Evolutionary conservation across 2,329 filamentous ascomycete genomes (phyloP).

Genomic region (Coleophoma crateriformis): DNA sequence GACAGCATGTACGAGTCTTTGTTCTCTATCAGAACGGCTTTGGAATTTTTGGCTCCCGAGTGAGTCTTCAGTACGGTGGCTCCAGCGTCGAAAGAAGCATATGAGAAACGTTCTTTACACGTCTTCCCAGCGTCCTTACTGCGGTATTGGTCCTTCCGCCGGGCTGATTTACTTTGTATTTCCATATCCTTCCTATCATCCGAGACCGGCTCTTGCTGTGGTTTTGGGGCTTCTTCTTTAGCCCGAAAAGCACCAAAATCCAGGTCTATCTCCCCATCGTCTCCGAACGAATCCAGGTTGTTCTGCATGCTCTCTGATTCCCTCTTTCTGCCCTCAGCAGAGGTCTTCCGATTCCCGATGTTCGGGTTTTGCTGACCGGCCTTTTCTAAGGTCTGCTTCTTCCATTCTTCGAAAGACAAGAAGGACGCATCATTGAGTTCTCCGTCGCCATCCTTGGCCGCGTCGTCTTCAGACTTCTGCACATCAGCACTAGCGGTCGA

Average conservation of each 20-base stretch:
- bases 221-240: conserved; percentile 7
- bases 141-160: conserved; percentile 37
- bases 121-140: conserved; percentile 95
- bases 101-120: conserved; percentile 96
- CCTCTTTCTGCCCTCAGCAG: conserved; percentile 40
- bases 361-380: conserved; percentile 73
- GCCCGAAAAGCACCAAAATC: conserved; percentile 61
- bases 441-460: conserved; percentile 10
- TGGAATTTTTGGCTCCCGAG: conserved; percentile 77
- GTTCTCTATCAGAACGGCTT: conserved; percentile 87
- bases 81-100: conserved; percentile 94
- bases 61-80: conserved; percentile 92
- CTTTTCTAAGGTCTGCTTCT: conserved; percentile 83
- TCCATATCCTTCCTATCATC: conserved; percentile 6
- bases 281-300: conserved; percentile 73
- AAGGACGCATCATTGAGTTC: conserved; percentile 62
- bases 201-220: conserved; percentile 11
- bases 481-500: neutral
- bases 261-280: conserved; percentile 81
- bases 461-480: neutral
- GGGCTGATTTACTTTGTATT: conserved; percentile 19
- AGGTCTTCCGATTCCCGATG: conserved; percentile 49
- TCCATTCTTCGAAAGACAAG: conserved; percentile 98
- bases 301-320: conserved; percentile 54
- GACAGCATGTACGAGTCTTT: conserved; percentile 99